Evolutionary conservation across 306 rosid genomes (phyloP).

Genomic region (Aeschynomene evenia): DNA sequence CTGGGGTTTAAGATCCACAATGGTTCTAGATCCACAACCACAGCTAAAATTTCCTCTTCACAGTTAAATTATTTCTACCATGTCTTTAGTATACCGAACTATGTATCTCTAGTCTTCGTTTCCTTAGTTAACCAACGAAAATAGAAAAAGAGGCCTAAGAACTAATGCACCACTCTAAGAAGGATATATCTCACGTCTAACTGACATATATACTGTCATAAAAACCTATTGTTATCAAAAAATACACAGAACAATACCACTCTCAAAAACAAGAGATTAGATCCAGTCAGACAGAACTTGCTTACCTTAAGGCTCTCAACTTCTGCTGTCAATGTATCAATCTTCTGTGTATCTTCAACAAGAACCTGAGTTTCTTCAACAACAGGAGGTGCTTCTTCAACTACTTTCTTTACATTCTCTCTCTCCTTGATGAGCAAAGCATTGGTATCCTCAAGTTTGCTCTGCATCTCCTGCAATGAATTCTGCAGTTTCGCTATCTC

Average conservation of each 20-base stretch:
- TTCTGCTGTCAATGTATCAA: conserved; percentile 59
- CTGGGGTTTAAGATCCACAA: too few relatives aligned
- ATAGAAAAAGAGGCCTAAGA: neutral
- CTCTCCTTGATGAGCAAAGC: conserved; percentile 62
- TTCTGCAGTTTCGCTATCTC: conserved; percentile 73
- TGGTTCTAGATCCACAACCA: too few relatives aligned
- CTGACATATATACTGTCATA: conserved; percentile 8
- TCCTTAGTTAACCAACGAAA: conserved; percentile 12
- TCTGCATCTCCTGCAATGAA: conserved; percentile 69
- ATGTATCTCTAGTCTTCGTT: neutral
- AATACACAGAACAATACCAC: conserved; percentile 11
- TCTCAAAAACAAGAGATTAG: conserved; percentile 18
- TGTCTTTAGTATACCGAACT: conserved; percentile 5
- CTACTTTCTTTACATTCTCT: conserved; percentile 55
- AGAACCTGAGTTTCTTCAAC: conserved; percentile 71
- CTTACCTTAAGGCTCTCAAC: conserved; percentile 67
- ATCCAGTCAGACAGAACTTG: conserved; percentile 26
- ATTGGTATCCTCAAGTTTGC: conserved; percentile 64
- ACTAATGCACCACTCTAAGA: neutral
- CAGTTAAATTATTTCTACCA: conserved; percentile 5
- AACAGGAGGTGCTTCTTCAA: conserved; percentile 73
- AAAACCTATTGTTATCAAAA: conserved; percentile 8
- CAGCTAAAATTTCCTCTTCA: neutral
- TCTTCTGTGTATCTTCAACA: conserved; percentile 69
- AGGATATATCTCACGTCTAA: neutral